Conservation (phyloP, 305 asterid species). For the Plantago rigida region DNA sequence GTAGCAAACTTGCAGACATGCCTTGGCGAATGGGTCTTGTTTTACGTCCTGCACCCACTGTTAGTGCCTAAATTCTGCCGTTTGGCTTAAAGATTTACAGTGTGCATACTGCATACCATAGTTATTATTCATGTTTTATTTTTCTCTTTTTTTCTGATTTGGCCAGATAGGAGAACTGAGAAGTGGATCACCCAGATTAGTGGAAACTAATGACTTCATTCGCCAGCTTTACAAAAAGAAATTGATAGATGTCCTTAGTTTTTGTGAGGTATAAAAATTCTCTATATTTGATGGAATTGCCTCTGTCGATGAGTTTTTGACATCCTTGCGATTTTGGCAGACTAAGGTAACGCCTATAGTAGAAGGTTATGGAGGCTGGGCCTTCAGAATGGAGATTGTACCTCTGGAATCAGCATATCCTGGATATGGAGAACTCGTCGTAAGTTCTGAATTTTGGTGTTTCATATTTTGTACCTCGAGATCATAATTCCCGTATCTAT, state of each 20-base stretch:
- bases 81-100: conserved; percentile 13
- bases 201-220: conserved; percentile 78
- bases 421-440: conserved; percentile 87
- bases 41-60: conserved; percentile 95
- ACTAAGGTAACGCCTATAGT: conserved; percentile 93
- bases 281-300: conserved; percentile 11
- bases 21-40: conserved; percentile 99
- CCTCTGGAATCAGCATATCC: conserved; percentile 94
- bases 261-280: conserved; percentile 61
- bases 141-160: conserved; percentile 26
- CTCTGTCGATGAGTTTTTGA: conserved; percentile 27
- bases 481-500: neutral
- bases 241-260: conserved; percentile 82
- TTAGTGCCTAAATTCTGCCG: conserved; percentile 37
- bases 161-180: conserved; percentile 86
- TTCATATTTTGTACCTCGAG: neutral
- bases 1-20: conserved; percentile 97
- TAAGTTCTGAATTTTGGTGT: conserved; percentile 33
- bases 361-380: conserved; percentile 99
- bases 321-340: conserved; percentile 40
- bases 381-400: conserved; percentile 88
- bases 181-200: conserved; percentile 92
- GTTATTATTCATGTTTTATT: neutral
- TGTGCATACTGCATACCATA: no score
- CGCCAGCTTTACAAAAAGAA: conserved; percentile 66